Percentiles rank a stretch among this genome's conserved stretches.
These are phyloP conservation scores for Xylariaceae sp. DNA, from an alignment of 2,329 filamentous ascomycete species.

Conservation along the genomic window DNA sequence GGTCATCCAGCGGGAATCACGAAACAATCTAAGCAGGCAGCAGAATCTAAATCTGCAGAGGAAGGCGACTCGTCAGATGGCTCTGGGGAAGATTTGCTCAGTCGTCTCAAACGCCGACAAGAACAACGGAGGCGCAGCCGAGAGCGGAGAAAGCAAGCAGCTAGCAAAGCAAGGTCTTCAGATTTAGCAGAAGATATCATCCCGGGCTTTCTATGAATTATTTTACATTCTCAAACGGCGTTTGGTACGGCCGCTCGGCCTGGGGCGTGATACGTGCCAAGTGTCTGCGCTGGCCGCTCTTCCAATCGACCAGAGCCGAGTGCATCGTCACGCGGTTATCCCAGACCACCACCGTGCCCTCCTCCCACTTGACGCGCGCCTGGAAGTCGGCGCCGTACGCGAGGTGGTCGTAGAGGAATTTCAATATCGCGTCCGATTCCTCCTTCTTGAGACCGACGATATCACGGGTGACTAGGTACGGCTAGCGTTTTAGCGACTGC, in stretches of 20 bases:
- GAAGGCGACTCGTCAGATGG: conserved; percentile 16
- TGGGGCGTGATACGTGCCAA: conserved; percentile 82
- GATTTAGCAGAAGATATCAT: conserved; percentile 25
- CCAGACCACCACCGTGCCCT: conserved; percentile 83
- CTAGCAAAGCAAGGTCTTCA: conserved; percentile 13
- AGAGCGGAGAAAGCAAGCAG: conserved; percentile 24
- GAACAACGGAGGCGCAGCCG: conserved; percentile 27
- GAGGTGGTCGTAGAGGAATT: conserved; percentile 78
- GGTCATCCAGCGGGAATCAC: background rate
- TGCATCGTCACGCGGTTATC: conserved; percentile 82
- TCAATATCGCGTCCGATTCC: conserved; percentile 76
- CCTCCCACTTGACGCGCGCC: conserved; percentile 74
- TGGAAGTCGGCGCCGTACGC: conserved; percentile 74
- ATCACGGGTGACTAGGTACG: conserved; percentile 66
- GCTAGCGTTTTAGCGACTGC: conserved; percentile 15
- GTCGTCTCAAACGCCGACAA: conserved; percentile 28
- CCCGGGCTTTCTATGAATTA: conserved; percentile 31
- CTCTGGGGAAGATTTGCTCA: conserved; percentile 25
- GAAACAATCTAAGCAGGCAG: background rate
- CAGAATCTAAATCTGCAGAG: conserved; percentile 1
- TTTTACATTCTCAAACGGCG: conserved; percentile 46
- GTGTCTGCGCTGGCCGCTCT: conserved; percentile 75
- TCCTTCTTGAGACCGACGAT: conserved; percentile 87
- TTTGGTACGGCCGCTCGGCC: conserved; percentile 78
- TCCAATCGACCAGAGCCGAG: conserved; percentile 81